Base-by-base conservation (phyloP, 2,329 filamentous ascomycete genomes). In the Fusarium burgessii region DNA sequence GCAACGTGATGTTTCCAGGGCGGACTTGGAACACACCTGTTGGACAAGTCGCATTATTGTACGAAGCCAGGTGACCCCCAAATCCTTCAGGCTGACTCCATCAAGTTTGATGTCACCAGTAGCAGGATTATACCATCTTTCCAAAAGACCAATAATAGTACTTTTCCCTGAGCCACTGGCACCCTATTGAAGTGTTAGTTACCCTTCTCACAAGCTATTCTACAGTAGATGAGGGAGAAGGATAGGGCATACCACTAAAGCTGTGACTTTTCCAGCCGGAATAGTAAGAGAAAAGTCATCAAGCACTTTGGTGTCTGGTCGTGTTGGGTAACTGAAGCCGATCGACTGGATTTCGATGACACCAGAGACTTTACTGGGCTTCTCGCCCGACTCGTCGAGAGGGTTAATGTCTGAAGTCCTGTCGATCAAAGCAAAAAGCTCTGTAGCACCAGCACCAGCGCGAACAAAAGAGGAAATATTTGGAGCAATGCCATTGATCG, bases 261-360 rank as follows among this genome's bases (percentile, higher is more conserved):
- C 81, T 4, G 81, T 82, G 3, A 81, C 82, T 54, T 84, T 84
- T 33, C 82, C 82, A 3, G 84, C 80, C 0, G 83, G 82, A 6
- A 85, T 77, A 9, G 77, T 71, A 1, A 86, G 75, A 9, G 76
- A 78, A 33, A 85, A 81, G 25, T 82, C 73, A 12, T 83, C 74
- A 13, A 85, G 67, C 1, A 86, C 82, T 8, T 74, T 76, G 7
- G 79, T 76, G 14, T 80, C 78, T 0, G 83, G 82, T 0, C 84
- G 72, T 1, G 77, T 80, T 0, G 84, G 84, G 63, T 87, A 86
- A 2, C 78, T 75, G 58, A 85, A 84, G 1, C 66, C 76, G 13
- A 86, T 69, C 14, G 79, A 75, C 4, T 80, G 60, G 5, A 85
- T 58, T 3, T 80, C 71, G 11, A 86, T 77, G 2, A 68, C 62